These are phyloP conservation scores for Ustilago tritici DNA, from an alignment of 1,284 basidiomycete species.

Conservation along the genomic window DNA sequence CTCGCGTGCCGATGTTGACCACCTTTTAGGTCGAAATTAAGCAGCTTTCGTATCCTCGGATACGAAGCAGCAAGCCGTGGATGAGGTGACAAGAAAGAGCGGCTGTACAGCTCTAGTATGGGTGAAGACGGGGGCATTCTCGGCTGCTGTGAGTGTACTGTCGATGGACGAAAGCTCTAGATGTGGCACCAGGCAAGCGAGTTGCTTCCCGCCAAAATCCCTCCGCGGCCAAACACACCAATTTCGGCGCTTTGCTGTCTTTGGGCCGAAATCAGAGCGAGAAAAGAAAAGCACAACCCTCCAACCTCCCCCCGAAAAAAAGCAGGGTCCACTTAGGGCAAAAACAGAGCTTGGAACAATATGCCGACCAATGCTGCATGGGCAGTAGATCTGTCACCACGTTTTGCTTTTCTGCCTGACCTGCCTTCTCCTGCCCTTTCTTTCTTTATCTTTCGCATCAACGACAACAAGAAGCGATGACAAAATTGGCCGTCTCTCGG, in stretches of 20 bases:
- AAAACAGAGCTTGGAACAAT: neutral
- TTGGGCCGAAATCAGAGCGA: slow-evolving; percentile 6
- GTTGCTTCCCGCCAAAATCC: neutral
- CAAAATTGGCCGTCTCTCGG: slow-evolving; percentile 27
- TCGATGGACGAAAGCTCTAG: neutral
- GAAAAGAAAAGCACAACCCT: neutral
- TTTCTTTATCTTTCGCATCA: neutral
- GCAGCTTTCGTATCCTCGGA: too few species aligned
- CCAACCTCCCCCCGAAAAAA: neutral
- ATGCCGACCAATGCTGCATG: slow-evolving; percentile 19
- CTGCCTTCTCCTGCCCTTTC: neutral
- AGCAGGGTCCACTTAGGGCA: slow-evolving; percentile 25
- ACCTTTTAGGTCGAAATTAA: too few species aligned
- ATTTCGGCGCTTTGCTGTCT: slow-evolving; percentile 16
- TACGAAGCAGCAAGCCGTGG: too few species aligned
- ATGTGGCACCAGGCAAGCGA: neutral
- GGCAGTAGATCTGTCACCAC: slow-evolving; percentile 8
- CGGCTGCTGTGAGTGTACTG: neutral
- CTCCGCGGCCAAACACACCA: slow-evolving; percentile 24
- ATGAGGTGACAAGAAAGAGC: too few species aligned
- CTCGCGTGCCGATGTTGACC: neutral
- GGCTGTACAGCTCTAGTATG: neutral
- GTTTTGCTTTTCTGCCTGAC: neutral
- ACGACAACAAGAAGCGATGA: slow-evolving; percentile 9
- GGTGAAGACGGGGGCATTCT: neutral